Evolutionary conservation across 1,284 basidiomycete species (phyloP).

Genomic region (Bondarzewia mesenterica): DNA sequence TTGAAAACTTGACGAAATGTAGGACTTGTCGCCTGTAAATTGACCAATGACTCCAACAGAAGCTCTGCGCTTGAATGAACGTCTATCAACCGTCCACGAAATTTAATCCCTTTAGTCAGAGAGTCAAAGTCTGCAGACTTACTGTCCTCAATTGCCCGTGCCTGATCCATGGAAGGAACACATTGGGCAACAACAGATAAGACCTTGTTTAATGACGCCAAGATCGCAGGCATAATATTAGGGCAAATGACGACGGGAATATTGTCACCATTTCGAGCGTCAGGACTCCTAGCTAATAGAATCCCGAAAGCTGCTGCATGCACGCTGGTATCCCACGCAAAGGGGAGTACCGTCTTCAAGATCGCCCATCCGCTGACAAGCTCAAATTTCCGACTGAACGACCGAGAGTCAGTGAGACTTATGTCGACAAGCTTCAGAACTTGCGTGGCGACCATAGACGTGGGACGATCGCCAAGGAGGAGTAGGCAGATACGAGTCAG

Average conservation of each 20-base stretch:
- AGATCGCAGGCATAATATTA: conserved; percentile 60
- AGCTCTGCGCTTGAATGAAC: conserved; percentile 47
- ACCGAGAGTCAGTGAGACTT: conserved; percentile 41
- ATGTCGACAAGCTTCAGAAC: conserved; percentile 54
- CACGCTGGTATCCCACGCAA: conserved; percentile 58
- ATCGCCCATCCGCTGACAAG: conserved; percentile 69
- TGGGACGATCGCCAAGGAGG: conserved; percentile 62
- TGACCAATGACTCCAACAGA: conserved; percentile 59
- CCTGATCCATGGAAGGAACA: not conserved
- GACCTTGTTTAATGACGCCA: conserved; percentile 45
- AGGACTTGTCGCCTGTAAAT: conserved; percentile 49
- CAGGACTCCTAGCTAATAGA: conserved; percentile 33
- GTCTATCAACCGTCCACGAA: too few relatives aligned
- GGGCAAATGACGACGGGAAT: conserved; percentile 42
- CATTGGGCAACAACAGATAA: conserved; percentile 14
- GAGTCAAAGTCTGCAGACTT: conserved; percentile 1
- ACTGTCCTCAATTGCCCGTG: conserved; percentile 4
- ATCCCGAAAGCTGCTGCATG: conserved; percentile 59
- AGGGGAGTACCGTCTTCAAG: conserved; percentile 55
- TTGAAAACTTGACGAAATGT: conserved; percentile 66
- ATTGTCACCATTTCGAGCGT: conserved; percentile 10
- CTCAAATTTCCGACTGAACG: conserved; percentile 69
- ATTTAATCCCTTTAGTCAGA: too few relatives aligned
- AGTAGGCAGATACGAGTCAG: conserved; percentile 67
- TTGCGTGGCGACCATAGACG: conserved; percentile 48